These are phyloP conservation scores for Monosporozyma unispora DNA, from an alignment of 805 yeast species.

Conservation along the genomic window DNA sequence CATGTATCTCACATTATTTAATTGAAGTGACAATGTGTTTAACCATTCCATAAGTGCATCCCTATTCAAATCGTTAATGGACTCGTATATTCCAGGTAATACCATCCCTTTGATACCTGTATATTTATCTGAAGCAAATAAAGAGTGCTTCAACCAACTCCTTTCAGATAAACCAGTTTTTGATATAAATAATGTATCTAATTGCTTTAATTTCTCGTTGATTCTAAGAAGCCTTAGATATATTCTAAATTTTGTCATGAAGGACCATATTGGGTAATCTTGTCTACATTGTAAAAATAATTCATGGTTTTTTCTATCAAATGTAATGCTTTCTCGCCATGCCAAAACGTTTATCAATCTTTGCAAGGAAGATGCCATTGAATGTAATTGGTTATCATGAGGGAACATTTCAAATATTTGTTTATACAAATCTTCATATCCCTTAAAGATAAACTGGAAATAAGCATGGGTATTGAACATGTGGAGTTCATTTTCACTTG, in stretches of 20 bases:
- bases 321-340: slow-evolving; percentile 28
- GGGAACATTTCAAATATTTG: slow-evolving; percentile 19
- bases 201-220: slow-evolving; percentile 43
- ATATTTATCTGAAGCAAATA: slow-evolving; percentile 49
- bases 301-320: slow-evolving; percentile 39
- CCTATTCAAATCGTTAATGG: slow-evolving; percentile 39
- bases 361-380: slow-evolving; percentile 7
- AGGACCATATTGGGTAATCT: slow-evolving; percentile 75
- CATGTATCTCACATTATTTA: slow-evolving; percentile 18
- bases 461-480: slow-evolving; percentile 41
- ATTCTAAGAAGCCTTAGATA: slow-evolving; percentile 48
- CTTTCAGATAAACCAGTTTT: slow-evolving; percentile 40
- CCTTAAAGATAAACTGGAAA: slow-evolving; percentile 33
- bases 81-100: slow-evolving; percentile 53
- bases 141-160: slow-evolving; percentile 54
- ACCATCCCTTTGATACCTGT: slow-evolving; percentile 45
- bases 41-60: slow-evolving; percentile 38
- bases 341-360: slow-evolving; percentile 6
- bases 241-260: slow-evolving; percentile 47
- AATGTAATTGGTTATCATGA: slow-evolving; percentile 12
- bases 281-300: slow-evolving; percentile 43
- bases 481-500: slow-evolving; percentile 52
- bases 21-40: slow-evolving; percentile 33
- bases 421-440: slow-evolving; percentile 26
- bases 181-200: slow-evolving; percentile 48